Conservation (phyloP, 345 rosid species). For the Cardamine occulta region DNA sequence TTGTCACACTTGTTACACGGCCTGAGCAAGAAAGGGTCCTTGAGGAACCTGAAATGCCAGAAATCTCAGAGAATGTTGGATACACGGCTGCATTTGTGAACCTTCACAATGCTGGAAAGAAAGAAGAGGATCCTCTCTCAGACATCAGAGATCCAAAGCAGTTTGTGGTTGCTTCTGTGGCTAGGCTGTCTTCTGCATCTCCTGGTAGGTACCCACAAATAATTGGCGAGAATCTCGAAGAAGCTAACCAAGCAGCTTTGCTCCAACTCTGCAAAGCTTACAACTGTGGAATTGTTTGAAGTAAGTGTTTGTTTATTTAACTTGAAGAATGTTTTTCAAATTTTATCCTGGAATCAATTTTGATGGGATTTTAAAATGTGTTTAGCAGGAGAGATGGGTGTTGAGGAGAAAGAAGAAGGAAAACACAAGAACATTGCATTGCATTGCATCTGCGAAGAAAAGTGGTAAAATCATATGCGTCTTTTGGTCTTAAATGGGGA, state of each 20-base stretch:
- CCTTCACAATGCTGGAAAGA: conserved; percentile 89
- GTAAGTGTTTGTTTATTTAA: conserved; percentile 49
- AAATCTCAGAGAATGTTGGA: conserved; percentile 76
- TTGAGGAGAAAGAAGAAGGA: neutral
- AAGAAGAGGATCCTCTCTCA: conserved; percentile 85
- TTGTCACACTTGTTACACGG: conserved; percentile 78
- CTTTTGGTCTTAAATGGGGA: conserved; percentile 23
- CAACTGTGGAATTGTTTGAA: conserved; percentile 62
- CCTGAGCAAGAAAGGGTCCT: conserved; percentile 81
- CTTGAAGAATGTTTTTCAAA: neutral
- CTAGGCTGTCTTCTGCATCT: conserved; percentile 58
- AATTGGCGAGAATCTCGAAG: conserved; percentile 69
- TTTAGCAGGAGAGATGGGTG: conserved; percentile 29
- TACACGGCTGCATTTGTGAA: conserved; percentile 80
- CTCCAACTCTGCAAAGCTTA: conserved; percentile 70
- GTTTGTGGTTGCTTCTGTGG: conserved; percentile 70
- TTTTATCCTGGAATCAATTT: neutral
- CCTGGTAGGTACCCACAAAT: conserved; percentile 84
- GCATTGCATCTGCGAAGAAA: conserved; percentile 18
- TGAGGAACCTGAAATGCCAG: conserved; percentile 94
- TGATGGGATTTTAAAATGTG: conserved; percentile 13
- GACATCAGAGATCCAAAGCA: conserved; percentile 80
- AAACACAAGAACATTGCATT: conserved; percentile 14
- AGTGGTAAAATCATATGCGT: conserved; percentile 12
- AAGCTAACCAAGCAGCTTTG: conserved; percentile 72